A percentile compares a stretch with the other conserved stretches of the same genome.
phyloP scores from a whole-genome alignment of 306 rosid genomes.

The Corylus avellana region DNA sequence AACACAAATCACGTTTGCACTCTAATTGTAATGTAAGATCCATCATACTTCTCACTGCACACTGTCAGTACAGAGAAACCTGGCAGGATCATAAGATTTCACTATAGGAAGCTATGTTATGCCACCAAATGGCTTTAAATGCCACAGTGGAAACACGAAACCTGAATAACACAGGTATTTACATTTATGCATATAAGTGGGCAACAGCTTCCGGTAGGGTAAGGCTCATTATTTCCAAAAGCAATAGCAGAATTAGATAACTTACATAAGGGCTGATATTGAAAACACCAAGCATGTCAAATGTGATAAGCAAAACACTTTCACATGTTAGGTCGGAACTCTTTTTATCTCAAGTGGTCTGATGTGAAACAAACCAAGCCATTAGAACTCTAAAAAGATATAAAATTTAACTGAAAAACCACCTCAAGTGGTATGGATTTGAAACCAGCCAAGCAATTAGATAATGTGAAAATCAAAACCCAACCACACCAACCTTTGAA shows the following conservation, averaged over 20 bases:
- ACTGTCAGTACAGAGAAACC: conserved; percentile 99
- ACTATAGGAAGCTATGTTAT: conserved; percentile 75
- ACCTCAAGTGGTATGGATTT: background rate
- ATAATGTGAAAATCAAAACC: background rate
- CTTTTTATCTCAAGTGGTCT: background rate
- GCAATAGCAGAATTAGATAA: background rate
- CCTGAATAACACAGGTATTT: conserved; percentile 26
- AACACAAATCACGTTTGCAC: conserved; percentile 16
- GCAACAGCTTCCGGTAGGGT: conserved; percentile 57
- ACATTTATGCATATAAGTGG: conserved; percentile 18
- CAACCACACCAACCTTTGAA: background rate
- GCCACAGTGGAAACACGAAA: conserved; percentile 57
- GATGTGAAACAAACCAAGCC: background rate
- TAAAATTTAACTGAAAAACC: background rate
- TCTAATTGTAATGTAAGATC: conserved; percentile 53
- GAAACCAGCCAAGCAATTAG: background rate
- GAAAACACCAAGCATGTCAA: background rate
- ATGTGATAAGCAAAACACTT: background rate
- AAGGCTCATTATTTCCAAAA: background rate
- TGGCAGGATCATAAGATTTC: conserved; percentile 73
- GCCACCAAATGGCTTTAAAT: conserved; percentile 68
- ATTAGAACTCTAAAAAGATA: background rate
- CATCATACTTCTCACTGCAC: conserved; percentile 99
- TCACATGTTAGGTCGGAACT: background rate
- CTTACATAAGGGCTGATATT: background rate